Conservation (phyloP, 345 rosid genomes). For the Eucalyptus pauciflora region DNA sequence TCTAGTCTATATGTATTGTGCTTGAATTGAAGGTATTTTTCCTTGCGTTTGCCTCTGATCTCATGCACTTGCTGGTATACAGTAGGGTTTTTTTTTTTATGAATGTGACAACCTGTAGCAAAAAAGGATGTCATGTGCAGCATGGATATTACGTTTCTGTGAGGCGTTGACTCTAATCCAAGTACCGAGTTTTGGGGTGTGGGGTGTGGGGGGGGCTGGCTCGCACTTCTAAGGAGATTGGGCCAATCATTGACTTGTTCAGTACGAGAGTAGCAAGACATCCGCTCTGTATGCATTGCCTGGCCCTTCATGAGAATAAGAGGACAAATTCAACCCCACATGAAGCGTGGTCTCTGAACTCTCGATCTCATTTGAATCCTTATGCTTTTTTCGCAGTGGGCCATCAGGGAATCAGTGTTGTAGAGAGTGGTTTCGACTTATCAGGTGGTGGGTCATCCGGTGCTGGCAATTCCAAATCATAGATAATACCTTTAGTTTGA, state of each 20-base stretch:
- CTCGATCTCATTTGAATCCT: background rate
- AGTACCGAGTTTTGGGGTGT: background rate
- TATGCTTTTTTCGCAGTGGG: background rate
- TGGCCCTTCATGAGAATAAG: background rate
- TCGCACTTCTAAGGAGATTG: background rate
- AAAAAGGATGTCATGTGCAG: background rate
- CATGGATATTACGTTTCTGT: background rate
- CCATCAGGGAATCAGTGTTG: background rate
- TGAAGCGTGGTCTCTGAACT: background rate
- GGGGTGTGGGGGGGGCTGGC: background rate
- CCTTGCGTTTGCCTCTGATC: background rate
- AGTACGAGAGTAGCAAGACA: background rate
- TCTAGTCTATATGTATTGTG: background rate
- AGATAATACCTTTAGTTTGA: background rate
- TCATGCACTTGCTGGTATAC: background rate
- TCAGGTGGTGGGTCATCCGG: background rate
- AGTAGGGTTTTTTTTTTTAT: background rate
- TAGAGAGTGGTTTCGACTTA: background rate
- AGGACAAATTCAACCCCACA: background rate
- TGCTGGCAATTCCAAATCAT: background rate
- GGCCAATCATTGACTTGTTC: background rate
- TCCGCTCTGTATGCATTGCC: background rate
- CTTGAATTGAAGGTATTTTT: background rate
- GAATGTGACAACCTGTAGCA: background rate
- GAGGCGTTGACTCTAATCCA: background rate